These are phyloP conservation scores for Fusarium avenaceum DNA, from an alignment of 2,329 filamentous ascomycete species.

Conservation along the genomic window DNA sequence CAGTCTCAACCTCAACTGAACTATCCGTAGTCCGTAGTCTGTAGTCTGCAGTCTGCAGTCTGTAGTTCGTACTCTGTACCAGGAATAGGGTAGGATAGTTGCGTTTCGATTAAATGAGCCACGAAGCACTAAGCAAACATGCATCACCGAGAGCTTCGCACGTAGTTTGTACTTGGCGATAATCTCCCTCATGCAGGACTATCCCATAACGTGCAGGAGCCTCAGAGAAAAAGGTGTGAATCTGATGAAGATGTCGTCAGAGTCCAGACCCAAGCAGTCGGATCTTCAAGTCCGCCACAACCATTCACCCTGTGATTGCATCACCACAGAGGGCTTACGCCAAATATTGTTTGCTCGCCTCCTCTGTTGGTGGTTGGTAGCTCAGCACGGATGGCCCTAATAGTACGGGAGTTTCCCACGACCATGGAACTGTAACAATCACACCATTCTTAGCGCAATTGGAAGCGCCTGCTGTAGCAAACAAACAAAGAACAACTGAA, in stretches of 20 bases:
- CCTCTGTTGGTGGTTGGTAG: slow-evolving; percentile 25
- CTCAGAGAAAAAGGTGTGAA: slow-evolving; percentile 6
- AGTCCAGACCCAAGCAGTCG: slow-evolving; percentile 31
- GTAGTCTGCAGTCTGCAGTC: too few relatives aligned
- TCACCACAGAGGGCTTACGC: background rate
- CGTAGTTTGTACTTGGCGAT: background rate
- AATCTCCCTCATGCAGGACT: slow-evolving; percentile 25
- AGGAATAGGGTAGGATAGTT: slow-evolving; percentile 14
- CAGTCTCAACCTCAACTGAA: background rate
- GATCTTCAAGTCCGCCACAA: slow-evolving; percentile 22
- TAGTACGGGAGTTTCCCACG: slow-evolving; percentile 25
- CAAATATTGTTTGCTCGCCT: slow-evolving; percentile 17
- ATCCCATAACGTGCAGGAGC: slow-evolving; percentile 20
- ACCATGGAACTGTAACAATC: slow-evolving; percentile 30
- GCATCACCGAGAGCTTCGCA: slow-evolving; percentile 1
- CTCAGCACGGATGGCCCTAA: slow-evolving; percentile 24
- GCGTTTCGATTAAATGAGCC: slow-evolving; percentile 30
- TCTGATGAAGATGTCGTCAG: slow-evolving; percentile 24
- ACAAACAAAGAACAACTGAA: slow-evolving; percentile 5
- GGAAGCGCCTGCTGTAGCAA: slow-evolving; percentile 15
- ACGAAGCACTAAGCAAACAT: slow-evolving; percentile 14
- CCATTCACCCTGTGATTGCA: background rate
- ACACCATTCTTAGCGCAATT: slow-evolving; percentile 4
- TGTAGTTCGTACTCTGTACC: background rate
- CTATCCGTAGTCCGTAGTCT: background rate